Conservation (phyloP, 495 filamentous ascomycete species). For the Tuber microsphaerosporum region DNA sequence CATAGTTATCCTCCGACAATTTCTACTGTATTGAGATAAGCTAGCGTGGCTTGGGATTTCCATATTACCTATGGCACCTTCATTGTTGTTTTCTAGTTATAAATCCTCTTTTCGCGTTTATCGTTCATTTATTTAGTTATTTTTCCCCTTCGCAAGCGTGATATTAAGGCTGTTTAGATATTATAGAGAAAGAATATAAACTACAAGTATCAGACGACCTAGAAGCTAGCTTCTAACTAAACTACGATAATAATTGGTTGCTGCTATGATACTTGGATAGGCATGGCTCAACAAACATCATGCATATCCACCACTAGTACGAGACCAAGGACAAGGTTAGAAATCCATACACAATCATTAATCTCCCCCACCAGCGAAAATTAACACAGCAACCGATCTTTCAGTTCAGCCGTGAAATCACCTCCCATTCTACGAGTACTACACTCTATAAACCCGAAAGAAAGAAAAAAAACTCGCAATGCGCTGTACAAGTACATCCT, state of each 20-base stretch:
- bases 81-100: background rate
- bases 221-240: background rate
- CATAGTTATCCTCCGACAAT: too few species aligned
- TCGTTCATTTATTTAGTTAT: background rate
- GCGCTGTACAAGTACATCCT: too few species aligned
- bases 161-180: background rate
- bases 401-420: too few species aligned
- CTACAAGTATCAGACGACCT: background rate
- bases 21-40: background rate
- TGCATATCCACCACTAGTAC: background rate
- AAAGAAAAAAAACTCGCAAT: too few species aligned
- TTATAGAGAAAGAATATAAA: background rate
- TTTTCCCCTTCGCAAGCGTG: background rate
- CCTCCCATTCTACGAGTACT: too few species aligned
- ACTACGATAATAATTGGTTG: background rate
- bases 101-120: background rate
- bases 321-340: background rate
- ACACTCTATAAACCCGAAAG: too few species aligned
- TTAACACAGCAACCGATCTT: background rate
- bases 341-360: background rate
- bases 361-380: background rate
- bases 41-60: background rate
- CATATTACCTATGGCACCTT: background rate
- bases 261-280: too few species aligned
- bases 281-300: background rate